Evolutionary conservation across 202 grass and related monocot species (phyloP).

Genomic region (Setaria viridis): DNA sequence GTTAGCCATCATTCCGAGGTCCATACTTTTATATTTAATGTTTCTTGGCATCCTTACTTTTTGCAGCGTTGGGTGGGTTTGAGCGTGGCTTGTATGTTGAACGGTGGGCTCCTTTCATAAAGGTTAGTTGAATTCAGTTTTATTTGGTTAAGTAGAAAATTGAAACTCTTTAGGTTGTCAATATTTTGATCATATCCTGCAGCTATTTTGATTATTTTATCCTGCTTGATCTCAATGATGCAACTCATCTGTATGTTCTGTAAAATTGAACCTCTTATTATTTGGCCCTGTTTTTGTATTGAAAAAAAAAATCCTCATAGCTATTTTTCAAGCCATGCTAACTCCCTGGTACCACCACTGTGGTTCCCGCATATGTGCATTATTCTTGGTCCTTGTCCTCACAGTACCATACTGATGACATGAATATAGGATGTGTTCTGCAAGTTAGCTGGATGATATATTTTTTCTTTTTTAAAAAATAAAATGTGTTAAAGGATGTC

Average conservation of each 20-base stretch:
- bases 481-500: neutral
- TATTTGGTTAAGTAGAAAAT: neutral
- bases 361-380: neutral
- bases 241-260: neutral
- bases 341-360: neutral
- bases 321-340: neutral
- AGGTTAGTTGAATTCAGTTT: slow-evolving; percentile 61
- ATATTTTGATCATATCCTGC: neutral
- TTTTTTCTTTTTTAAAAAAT: neutral
- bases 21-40: slow-evolving; percentile 1
- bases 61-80: slow-evolving; percentile 79
- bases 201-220: neutral
- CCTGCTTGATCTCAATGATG: neutral
- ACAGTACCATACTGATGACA: neutral
- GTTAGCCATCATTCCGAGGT: neutral
- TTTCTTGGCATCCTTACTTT: slow-evolving; percentile 15
- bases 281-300: neutral
- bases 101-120: slow-evolving; percentile 78
- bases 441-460: slow-evolving; percentile 20
- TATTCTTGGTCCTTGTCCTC: neutral
- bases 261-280: neutral
- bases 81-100: slow-evolving; percentile 88
- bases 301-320: no score
- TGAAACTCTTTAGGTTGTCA: neutral
- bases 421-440: slow-evolving; percentile 3